phyloP scores from a whole-genome alignment of 306 rosid genomes.

The Casuarina equisetifolia region DNA sequence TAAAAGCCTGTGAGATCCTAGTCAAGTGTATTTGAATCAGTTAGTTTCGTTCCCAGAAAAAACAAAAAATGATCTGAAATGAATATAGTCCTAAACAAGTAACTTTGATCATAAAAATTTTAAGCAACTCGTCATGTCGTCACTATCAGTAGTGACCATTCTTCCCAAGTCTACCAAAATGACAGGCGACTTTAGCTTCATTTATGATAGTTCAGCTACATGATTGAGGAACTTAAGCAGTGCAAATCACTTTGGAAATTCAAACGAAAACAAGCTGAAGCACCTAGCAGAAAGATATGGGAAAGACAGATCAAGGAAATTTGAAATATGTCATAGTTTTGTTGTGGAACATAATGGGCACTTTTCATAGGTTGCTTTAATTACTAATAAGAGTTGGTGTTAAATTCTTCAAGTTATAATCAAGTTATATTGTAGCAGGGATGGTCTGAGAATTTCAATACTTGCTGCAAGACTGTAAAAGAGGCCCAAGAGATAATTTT shows the following conservation, averaged over 20 bases:
- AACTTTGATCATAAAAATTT: neutral
- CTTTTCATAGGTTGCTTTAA: neutral
- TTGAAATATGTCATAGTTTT: neutral
- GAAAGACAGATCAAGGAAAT: neutral
- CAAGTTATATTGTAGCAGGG: too few relatives aligned
- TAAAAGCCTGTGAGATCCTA: conserved; percentile 7
- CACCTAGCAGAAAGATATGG: neutral
- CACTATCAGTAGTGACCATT: neutral
- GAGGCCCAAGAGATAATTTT: too few relatives aligned
- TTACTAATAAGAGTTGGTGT: neutral
- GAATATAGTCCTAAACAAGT: neutral
- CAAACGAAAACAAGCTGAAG: neutral
- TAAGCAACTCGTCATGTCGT: neutral
- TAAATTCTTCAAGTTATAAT: neutral
- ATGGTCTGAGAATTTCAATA: too few relatives aligned
- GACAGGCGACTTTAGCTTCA: neutral
- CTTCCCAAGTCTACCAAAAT: neutral
- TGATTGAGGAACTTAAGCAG: neutral
- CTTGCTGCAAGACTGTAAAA: too few relatives aligned
- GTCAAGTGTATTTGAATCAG: neutral
- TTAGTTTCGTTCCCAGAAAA: neutral
- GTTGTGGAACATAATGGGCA: neutral
- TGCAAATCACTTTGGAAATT: neutral
- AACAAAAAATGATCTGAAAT: neutral
- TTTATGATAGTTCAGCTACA: neutral